Conservation (phyloP, 169 alveolate genomes). For the Plasmodium chabaudi region DNA sequence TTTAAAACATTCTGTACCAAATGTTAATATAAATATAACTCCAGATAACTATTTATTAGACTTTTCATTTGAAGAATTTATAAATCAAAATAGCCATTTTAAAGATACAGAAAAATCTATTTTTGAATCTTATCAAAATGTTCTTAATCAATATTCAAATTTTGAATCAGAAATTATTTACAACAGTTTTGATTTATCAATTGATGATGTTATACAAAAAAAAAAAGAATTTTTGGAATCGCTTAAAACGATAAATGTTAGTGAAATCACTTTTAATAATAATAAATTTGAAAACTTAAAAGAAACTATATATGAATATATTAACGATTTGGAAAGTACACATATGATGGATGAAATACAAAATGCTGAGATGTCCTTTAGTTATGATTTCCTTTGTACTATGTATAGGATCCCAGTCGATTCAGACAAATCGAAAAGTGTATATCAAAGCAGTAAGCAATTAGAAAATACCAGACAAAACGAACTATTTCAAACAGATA, state of each 20-base stretch:
- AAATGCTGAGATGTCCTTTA: constrained; percentile 6
- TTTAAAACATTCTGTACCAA: constrained; percentile 9
- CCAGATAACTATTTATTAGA: constrained; percentile 5
- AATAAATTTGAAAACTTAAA: constrained; percentile 40
- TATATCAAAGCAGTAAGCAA: too few species aligned
- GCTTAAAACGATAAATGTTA: constrained; percentile 34
- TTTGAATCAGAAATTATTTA: constrained; percentile 53
- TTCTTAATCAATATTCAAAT: constrained; percentile 22
- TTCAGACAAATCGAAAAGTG: neutral
- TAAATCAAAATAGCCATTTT: constrained; percentile 33
- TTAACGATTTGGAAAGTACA: constrained; percentile 45
- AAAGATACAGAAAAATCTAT: constrained; percentile 24
- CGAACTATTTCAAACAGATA: too few species aligned
- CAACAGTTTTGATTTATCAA: constrained; percentile 41
- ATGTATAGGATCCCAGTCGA: constrained; percentile 46
- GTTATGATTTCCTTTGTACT: constrained; percentile 42
- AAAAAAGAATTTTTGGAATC: constrained; percentile 56
- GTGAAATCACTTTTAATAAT: constrained; percentile 20
- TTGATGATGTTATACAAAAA: constrained; percentile 39
- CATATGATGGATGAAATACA: constrained; percentile 10
- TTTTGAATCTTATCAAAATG: constrained; percentile 34
- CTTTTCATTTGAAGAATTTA: constrained; percentile 50
- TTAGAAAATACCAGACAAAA: too few species aligned
- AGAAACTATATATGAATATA: constrained; percentile 18
- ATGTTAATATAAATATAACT: constrained; percentile 8